These are phyloP conservation scores for Alternaria viburni DNA, from an alignment of 2,329 filamentous ascomycete species.

Conservation along the genomic window DNA sequence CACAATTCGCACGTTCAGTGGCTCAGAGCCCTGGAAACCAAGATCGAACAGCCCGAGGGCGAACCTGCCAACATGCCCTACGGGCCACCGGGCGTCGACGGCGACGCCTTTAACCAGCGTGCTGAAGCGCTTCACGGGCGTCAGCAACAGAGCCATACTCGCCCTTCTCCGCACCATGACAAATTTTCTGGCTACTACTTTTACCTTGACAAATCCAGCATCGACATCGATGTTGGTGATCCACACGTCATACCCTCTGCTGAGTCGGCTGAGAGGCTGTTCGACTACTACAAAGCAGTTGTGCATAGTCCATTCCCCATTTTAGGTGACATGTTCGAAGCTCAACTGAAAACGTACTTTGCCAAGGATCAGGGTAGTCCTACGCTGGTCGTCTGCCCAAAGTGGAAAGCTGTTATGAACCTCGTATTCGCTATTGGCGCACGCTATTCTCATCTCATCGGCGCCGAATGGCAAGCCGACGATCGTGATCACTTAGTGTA, in stretches of 20 bases:
- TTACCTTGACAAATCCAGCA: slow-evolving; percentile 27
- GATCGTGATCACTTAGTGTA: slow-evolving; percentile 41
- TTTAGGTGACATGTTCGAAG: slow-evolving; percentile 16
- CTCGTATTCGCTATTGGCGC: slow-evolving; percentile 49
- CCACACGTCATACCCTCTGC: slow-evolving; percentile 36
- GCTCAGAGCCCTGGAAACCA: slow-evolving; percentile 22
- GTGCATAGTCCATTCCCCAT: slow-evolving; percentile 31
- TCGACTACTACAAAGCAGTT: slow-evolving; percentile 40
- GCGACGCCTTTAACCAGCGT: slow-evolving; percentile 10
- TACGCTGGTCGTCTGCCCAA: slow-evolving; percentile 20
- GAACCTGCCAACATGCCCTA: slow-evolving; percentile 19
- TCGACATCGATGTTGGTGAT: slow-evolving; percentile 19
- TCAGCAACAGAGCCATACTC: neutral
- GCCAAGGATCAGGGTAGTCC: neutral
- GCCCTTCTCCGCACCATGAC: neutral
- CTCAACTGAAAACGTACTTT: slow-evolving; percentile 10
- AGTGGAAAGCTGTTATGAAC: slow-evolving; percentile 43
- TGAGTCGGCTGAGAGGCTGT: slow-evolving; percentile 29
- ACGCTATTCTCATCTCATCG: slow-evolving; percentile 38
- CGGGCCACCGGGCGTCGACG: slow-evolving; percentile 23
- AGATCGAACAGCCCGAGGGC: slow-evolving; percentile 8
- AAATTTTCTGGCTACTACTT: slow-evolving; percentile 27
- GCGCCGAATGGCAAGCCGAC: slow-evolving; percentile 26
- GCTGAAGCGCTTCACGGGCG: slow-evolving; percentile 4
- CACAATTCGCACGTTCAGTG: slow-evolving; percentile 34